Evolutionary conservation across 2,329 filamentous ascomycete species (phyloP).

Genomic region (Coniella vitis): DNA sequence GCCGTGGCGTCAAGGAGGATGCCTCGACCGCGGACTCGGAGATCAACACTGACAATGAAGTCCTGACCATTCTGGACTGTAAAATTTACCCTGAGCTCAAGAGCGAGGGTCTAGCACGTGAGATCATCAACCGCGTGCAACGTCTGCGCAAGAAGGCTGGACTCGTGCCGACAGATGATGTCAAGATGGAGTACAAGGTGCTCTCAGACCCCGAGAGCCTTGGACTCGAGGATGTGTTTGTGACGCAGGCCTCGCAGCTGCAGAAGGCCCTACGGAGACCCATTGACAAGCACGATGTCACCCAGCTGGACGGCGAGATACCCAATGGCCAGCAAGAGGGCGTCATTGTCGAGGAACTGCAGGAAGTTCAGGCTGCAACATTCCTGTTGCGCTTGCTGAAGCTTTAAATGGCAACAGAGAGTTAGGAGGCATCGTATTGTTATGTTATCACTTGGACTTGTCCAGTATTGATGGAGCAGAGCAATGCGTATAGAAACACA

Average conservation of each 20-base stretch:
- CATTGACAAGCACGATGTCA: slow-evolving; percentile 61
- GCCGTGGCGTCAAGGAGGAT: slow-evolving; percentile 69
- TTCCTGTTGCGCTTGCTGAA: slow-evolving; percentile 50
- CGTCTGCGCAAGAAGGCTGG: slow-evolving; percentile 89
- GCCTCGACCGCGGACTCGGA: slow-evolving; percentile 68
- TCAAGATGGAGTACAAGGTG: slow-evolving; percentile 89
- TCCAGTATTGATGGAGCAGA: background rate
- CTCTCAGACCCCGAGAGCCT: slow-evolving; percentile 71
- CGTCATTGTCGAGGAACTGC: slow-evolving; percentile 74
- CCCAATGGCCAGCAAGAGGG: slow-evolving; percentile 43
- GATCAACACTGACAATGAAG: slow-evolving; percentile 81
- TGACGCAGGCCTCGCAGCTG: slow-evolving; percentile 59
- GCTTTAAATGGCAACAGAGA: background rate
- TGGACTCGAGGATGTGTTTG: slow-evolving; percentile 64
- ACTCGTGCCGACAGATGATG: slow-evolving; percentile 83
- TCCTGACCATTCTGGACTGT: slow-evolving; percentile 78
- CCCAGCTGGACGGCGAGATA: slow-evolving; percentile 51
- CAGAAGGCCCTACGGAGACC: slow-evolving; percentile 73
- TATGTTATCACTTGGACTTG: background rate
- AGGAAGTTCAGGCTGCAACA: slow-evolving; percentile 77
- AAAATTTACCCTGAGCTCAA: slow-evolving; percentile 70
- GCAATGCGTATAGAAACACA: slow-evolving; percentile 1
- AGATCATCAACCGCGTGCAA: slow-evolving; percentile 91
- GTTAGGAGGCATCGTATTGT: background rate
- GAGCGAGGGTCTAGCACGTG: slow-evolving; percentile 74